phyloP scores from a whole-genome alignment of 768 basidiomycete species.

The Pisolithus albus region DNA sequence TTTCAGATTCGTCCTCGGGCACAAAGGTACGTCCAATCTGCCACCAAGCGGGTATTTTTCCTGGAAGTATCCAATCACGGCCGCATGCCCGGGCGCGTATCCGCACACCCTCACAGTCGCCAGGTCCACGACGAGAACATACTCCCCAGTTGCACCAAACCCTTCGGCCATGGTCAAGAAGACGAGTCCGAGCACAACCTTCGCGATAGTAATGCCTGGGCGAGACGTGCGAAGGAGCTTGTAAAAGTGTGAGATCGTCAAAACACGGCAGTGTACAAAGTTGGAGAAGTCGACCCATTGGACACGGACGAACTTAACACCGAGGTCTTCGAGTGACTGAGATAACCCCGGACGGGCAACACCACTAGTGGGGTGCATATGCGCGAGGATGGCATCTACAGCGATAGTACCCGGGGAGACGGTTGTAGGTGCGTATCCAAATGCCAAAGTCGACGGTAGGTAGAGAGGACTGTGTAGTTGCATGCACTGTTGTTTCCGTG shows the following conservation, averaged over 20 bases:
- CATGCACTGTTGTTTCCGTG: no score
- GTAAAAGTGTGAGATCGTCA: slow-evolving; percentile 46
- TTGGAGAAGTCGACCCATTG: slow-evolving; percentile 58
- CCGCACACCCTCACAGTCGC: slow-evolving; percentile 40
- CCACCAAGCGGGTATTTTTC: slow-evolving; percentile 39
- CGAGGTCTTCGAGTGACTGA: neutral
- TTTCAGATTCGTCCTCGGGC: slow-evolving; percentile 47
- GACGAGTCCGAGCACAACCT: slow-evolving; percentile 43
- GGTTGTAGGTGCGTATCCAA: neutral
- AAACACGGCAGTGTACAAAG: slow-evolving; percentile 46
- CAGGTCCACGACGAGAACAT: slow-evolving; percentile 51
- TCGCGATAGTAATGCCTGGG: slow-evolving; percentile 43
- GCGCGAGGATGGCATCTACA: neutral
- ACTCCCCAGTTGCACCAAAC: slow-evolving; percentile 47
- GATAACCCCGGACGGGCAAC: no score
- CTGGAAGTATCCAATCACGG: slow-evolving; percentile 57
- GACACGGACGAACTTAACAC: slow-evolving; percentile 39
- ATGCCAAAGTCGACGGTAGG: neutral
- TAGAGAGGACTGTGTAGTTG: no score
- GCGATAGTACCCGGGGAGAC: neutral
- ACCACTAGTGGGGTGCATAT: no score
- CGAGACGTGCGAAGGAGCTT: slow-evolving; percentile 36
- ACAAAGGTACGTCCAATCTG: slow-evolving; percentile 38
- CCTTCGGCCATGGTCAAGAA: slow-evolving; percentile 39
- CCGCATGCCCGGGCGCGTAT: slow-evolving; percentile 50